Percentiles rank a stretch among this genome's conserved stretches.
phyloP scores from a whole-genome alignment of 2,329 filamentous ascomycete species.

The Bipolaris zeicola region DNA sequence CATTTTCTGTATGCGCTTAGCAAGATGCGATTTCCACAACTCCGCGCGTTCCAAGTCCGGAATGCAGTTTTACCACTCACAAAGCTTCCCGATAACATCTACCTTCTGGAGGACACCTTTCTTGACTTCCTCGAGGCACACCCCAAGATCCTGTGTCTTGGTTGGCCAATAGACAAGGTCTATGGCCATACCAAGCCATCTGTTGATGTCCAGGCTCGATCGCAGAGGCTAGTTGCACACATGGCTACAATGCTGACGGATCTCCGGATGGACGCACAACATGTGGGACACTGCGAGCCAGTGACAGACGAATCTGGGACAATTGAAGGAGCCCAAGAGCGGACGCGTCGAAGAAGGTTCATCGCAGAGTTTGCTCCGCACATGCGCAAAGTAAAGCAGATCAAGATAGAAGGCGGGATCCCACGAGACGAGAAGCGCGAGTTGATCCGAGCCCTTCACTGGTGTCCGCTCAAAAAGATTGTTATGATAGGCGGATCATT shows the following conservation, averaged over 20 bases:
- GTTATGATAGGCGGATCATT: constrained; percentile 54
- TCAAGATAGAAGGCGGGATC: constrained; percentile 56
- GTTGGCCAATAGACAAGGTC: constrained; percentile 55
- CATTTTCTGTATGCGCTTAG: constrained; percentile 37
- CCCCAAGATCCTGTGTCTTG: constrained; percentile 51
- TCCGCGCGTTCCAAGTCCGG: constrained; percentile 54
- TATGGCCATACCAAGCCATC: constrained; percentile 42
- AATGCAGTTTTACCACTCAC: constrained; percentile 51
- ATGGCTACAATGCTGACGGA: constrained; percentile 50
- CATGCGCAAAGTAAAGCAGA: constrained; percentile 50
- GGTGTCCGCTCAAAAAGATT: constrained; percentile 51
- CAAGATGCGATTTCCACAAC: constrained; percentile 49
- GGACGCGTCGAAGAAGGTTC: constrained; percentile 45
- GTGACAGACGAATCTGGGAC: constrained; percentile 35
- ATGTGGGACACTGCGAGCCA: constrained; percentile 35
- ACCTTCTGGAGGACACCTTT: constrained; percentile 46
- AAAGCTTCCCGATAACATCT: constrained; percentile 44
- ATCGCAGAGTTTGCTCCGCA: constrained; percentile 51
- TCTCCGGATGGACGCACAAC: constrained; percentile 50
- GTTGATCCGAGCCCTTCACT: constrained; percentile 50
- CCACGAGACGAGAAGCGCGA: constrained; percentile 56
- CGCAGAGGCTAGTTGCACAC: constrained; percentile 45
- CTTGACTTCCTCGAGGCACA: constrained; percentile 54
- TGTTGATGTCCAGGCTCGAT: constrained; percentile 30
- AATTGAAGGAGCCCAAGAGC: constrained; percentile 23